Base-by-base conservation (phyloP, 2,329 filamentous ascomycete genomes). In the Botrytis galanthina region DNA sequence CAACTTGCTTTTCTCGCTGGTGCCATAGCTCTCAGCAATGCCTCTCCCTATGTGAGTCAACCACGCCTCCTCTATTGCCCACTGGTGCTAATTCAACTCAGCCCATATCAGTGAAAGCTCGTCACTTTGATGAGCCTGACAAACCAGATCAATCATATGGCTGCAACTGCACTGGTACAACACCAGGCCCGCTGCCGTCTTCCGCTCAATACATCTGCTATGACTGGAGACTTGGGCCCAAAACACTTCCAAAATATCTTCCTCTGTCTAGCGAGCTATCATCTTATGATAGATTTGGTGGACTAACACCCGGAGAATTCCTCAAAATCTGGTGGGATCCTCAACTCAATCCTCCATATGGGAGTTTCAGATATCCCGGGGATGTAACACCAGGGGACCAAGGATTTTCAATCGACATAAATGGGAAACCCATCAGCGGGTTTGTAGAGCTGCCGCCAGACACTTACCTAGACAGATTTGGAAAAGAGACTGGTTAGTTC, bases 161-260 rank as follows among this genome's bases (percentile, higher is more conserved):
- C 6, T 72, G 70, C 16, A 72, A 72, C 18, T 72, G 70, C 29
- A 67, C 70, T n/a, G 70, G 37, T 44, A 72, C 70, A 57, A 72
- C 10, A 1, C 61, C 70, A 29, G 70, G 61, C 2, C 37, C 61
- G 4, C 48, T 67, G 4, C 70, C 70, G 1, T 26, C 60, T 16
- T 72, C 70, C 9, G 61, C 70, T 44, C 61, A 46, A n/a, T 72
- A 72, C 22, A 57, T 72, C 16, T 72, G 70, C 37, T 35, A 35
- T 9, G 70, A 72, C 10, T 42, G 51, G n/a, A 64, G 61, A 18
- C 70, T 72, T 37, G 70, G 70, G 22, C 70, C 70, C 1, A 67
- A 67, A 22, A 62, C 51, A 12, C 70, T 72, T 14, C 70, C 70
- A 3, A 67, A 18, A 46, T 57, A 54, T 54, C 70, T 72, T 20